Conservation (phyloP, 306 rosid genomes). For the Cucurbita maxima region DNA sequence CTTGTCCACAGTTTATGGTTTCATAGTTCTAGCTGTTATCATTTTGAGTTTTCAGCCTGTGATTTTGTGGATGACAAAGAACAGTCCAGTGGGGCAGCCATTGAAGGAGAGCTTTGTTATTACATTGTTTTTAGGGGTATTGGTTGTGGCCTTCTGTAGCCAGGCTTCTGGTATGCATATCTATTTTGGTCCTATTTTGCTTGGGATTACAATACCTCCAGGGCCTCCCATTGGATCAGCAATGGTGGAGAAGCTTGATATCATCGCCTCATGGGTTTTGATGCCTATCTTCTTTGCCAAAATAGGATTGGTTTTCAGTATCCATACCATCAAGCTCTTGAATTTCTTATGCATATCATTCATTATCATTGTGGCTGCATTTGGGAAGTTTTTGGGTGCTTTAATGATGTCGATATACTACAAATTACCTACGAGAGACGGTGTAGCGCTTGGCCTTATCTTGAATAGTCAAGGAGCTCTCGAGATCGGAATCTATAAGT, state of each 20-base stretch:
- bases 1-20: not conserved
- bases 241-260: constrained; percentile 14
- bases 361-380: constrained; percentile 4
- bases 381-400: constrained; percentile 19
- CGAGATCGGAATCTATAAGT: constrained; percentile 14
- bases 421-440: constrained; percentile 15
- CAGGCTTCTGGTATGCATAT: constrained; percentile 13
- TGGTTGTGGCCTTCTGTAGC: constrained; percentile 12
- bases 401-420: not conserved
- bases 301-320: constrained; percentile 10
- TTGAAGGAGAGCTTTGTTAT: constrained; percentile 2
- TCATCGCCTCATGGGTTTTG: constrained; percentile 16
- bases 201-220: constrained; percentile 18
- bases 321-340: not conserved
- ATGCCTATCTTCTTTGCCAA: constrained; percentile 20
- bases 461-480: constrained; percentile 20
- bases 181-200: constrained; percentile 17
- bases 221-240: constrained; percentile 19
- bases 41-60: constrained; percentile 6
- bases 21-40: not conserved
- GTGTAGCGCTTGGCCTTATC: constrained; percentile 20
- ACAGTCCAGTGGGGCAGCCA: constrained; percentile 9
- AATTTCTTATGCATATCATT: constrained; percentile 1
- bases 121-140: constrained; percentile 5
- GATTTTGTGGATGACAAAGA: constrained; percentile 10